These are phyloP conservation scores for Picocystis sp. DNA, from an alignment of 163 green algal species.

Conservation along the genomic window DNA sequence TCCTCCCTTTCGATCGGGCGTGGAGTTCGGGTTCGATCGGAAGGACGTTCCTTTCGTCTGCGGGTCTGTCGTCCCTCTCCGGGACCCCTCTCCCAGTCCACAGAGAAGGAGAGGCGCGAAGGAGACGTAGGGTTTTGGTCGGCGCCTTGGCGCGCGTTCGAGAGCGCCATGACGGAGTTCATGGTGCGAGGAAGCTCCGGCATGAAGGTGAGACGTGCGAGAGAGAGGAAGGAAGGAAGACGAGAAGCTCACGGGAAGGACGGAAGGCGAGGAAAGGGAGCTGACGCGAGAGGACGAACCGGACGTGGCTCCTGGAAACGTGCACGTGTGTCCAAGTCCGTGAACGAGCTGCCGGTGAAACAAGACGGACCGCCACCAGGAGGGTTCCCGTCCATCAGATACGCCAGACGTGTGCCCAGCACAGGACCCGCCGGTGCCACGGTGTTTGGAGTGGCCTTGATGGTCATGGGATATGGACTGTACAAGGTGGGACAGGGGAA, in stretches of 20 bases:
- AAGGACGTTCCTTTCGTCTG: too few relatives aligned
- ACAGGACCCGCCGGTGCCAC: conserved; percentile 72
- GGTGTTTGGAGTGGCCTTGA: conserved; percentile 30
- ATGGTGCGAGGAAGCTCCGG: neutral
- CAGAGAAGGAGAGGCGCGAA: too few relatives aligned
- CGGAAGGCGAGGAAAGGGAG: neutral
- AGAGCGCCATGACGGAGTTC: neutral
- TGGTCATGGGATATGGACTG: conserved; percentile 22
- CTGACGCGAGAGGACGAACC: neutral
- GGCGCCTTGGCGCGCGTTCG: too few relatives aligned
- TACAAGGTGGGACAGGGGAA: conserved; percentile 26
- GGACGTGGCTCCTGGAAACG: neutral
- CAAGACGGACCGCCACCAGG: conserved; percentile 86
- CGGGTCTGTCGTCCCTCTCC: too few relatives aligned
- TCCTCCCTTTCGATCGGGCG: too few relatives aligned
- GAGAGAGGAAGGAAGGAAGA: neutral
- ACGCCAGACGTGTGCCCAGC: conserved; percentile 69
- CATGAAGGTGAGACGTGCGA: conserved; percentile 3
- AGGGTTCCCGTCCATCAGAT: conserved; percentile 83
- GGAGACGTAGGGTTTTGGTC: too few relatives aligned
- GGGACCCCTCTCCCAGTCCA: too few relatives aligned
- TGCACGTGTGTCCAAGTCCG: conserved; percentile 35
- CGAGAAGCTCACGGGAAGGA: neutral
- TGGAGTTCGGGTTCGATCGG: too few relatives aligned
- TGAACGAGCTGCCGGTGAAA: conserved; percentile 84